Conservation (phyloP, 2,329 filamentous ascomycete species). For the Aspergillus ruber region DNA sequence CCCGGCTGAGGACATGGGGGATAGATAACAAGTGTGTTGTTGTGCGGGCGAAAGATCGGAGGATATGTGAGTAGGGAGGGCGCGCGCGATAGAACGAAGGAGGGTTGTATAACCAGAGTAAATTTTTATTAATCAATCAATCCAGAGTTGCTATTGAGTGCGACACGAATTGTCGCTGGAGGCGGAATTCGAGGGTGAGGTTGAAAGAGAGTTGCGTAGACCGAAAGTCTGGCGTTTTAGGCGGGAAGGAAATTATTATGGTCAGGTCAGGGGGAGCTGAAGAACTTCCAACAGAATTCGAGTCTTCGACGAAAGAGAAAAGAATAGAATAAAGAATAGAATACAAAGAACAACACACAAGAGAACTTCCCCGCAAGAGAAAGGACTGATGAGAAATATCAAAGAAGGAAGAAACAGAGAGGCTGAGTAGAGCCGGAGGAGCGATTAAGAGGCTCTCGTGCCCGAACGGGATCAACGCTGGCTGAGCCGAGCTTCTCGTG, state of each 20-base stretch:
- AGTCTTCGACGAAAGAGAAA: not conserved
- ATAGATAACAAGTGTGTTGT: constrained; percentile 3
- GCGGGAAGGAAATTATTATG: constrained; percentile 12
- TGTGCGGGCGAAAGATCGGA: constrained; percentile 6
- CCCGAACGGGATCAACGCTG: not conserved
- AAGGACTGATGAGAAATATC: not conserved
- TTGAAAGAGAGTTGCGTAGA: constrained; percentile 3
- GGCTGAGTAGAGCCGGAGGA: not conserved
- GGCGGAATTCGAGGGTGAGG: constrained; percentile 1
- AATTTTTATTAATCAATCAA: too few relatives aligned
- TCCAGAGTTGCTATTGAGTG: constrained; percentile 10
- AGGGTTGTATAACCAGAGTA: too few relatives aligned
- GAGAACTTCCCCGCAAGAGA: not conserved
- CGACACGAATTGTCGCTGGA: constrained; percentile 6
- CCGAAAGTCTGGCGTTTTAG: not conserved
- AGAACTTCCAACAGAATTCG: constrained; percentile 2
- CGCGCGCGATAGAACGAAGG: not conserved
- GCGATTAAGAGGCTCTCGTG: not conserved
- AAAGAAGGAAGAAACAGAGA: not conserved
- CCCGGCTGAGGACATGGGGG: constrained; percentile 59
- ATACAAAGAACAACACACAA: not conserved
- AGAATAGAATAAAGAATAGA: not conserved
- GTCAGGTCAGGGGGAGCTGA: constrained; percentile 14
- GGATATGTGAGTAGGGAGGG: not conserved
- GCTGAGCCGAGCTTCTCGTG: not conserved